Conservation (phyloP, 1,284 basidiomycete species). For the Dichomitus squalens region DNA sequence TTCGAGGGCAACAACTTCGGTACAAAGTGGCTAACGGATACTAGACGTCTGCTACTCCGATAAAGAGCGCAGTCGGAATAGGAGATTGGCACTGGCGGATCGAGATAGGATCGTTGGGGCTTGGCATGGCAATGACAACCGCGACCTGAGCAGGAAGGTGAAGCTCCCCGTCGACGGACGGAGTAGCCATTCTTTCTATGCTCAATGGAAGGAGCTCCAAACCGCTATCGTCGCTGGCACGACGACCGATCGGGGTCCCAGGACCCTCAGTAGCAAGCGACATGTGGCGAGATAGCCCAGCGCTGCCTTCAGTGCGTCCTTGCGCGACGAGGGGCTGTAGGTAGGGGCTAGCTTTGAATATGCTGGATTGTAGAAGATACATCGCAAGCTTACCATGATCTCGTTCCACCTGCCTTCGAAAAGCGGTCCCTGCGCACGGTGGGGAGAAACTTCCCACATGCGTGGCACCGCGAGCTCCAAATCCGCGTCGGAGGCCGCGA, state of each 20-base stretch:
- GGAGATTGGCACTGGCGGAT: neutral
- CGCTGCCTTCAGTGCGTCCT: neutral
- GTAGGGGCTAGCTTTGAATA: neutral
- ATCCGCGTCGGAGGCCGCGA: neutral
- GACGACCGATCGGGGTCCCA: neutral
- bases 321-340: neutral
- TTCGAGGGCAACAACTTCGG: neutral
- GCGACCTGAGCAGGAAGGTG: neutral
- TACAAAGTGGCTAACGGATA: too few relatives aligned
- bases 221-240: neutral
- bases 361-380: neutral
- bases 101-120: neutral
- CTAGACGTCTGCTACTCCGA: neutral
- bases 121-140: neutral
- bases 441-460: conserved; percentile 9
- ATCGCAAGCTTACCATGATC: conserved; percentile 3
- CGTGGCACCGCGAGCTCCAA: neutral
- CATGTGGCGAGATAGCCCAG: neutral
- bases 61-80: neutral
- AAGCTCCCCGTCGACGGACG: neutral
- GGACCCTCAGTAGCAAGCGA: neutral
- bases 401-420: neutral
- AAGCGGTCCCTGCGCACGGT: neutral
- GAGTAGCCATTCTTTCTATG: neutral
- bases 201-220: neutral